phyloP scores from a whole-genome alignment of 176 grass and related monocot species.

The Carex cristatella region DNA sequence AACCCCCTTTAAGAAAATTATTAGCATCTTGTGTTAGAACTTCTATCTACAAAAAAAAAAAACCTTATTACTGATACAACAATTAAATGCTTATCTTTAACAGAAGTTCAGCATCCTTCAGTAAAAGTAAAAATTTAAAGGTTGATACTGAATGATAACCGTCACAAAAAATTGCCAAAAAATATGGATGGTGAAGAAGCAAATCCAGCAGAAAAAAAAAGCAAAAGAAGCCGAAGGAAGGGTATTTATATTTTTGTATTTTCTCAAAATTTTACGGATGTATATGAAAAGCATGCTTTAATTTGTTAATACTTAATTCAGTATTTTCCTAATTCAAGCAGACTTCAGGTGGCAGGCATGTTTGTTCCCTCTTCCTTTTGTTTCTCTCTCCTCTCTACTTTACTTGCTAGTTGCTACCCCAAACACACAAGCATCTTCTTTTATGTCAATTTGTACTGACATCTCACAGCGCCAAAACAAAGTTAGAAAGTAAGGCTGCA shows the following conservation, averaged over 20 bases:
- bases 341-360: conserved; percentile 62
- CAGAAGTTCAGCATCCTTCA: too few species aligned
- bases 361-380: conserved; percentile 39
- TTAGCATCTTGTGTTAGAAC: not conserved
- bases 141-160: too few species aligned
- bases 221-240: not conserved
- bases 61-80: not conserved
- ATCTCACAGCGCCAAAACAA: conserved; percentile 2
- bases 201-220: not conserved
- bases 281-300: conserved; percentile 1
- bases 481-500: conserved; percentile 44
- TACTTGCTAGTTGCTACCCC: conserved; percentile 31
- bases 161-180: not conserved
- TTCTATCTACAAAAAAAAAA: not conserved
- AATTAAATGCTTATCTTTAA: not conserved
- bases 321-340: conserved; percentile 48
- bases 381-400: conserved; percentile 15
- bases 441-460: conserved; percentile 42
- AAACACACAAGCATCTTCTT: conserved; percentile 62
- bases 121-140: too few species aligned
- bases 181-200: not conserved
- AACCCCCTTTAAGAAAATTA: not conserved
- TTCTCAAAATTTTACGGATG: not conserved
- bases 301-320: conserved; percentile 19
- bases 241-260: not conserved